Base-by-base conservation (phyloP, 2,329 filamentous ascomycete genomes). In the Emergomyces orientalis region DNA sequence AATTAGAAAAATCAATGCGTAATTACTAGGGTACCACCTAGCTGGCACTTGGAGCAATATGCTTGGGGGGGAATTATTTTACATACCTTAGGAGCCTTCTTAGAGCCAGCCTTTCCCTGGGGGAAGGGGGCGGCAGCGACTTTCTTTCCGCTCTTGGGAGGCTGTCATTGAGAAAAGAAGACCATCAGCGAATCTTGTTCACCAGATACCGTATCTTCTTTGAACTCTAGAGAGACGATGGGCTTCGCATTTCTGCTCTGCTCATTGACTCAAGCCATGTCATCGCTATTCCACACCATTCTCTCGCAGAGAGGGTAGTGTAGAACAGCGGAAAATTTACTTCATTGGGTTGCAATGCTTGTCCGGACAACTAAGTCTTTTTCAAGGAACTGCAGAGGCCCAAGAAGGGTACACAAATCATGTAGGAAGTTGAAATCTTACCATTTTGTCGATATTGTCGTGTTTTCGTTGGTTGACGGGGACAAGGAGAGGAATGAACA, bases 151-250 rank as follows among this genome's bases (percentile, higher is more conserved):
- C 79, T 75, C 85, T 97, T 99, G 79, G 93, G 90, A 89, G 94
- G 91, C 94, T 97, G 84, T 97, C 92, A 97, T 97, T 94, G 93
- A 97, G 93, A 91, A 95, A 94, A 89, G 96, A 94, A 89, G 95
- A 91, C 90, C 77, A 91, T 96, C 89, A 97, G 91, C 88, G 79
- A 81, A 84, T 81, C 85, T 83, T 86, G 85, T 87, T 85, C 88
- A 88, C 83, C 84, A 87, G 86, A 68, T 72, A 73, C 65, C 81
- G 82, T 83, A 84, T 89, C 88, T 91, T 89, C 87, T 88, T 86
- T 88, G 81, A 89, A 88, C 91, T 96, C 91, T 95, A 95, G 82
- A 88, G 90, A 94, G 88, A 84, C 67, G 67, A 73, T 67, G 69
- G 71, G 79, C 75, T 70, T 74, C 66, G 78, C 82, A 81, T 84